Evolutionary conservation across 148 eudicot genomes (phyloP).

Genomic region (Rheum nobile): DNA sequence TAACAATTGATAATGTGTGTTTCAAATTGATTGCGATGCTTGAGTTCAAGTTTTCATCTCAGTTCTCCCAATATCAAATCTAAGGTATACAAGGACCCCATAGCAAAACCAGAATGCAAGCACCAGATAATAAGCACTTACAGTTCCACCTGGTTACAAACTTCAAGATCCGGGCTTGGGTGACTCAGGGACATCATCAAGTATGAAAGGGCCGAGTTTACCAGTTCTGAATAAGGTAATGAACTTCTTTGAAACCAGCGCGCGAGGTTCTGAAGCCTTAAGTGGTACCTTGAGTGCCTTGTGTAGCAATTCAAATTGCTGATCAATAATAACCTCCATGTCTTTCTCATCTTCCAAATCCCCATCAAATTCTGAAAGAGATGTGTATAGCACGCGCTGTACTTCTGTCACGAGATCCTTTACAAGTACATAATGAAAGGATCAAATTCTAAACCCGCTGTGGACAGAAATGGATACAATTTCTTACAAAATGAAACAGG

Average conservation of each 20-base stretch:
- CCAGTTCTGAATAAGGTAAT: conserved; percentile 79
- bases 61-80: no score
- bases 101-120: not conserved
- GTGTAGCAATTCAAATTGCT: conserved; percentile 75
- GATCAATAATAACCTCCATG: conserved; percentile 59
- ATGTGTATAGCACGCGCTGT: conserved; percentile 37
- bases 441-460: not conserved
- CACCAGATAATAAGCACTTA: not conserved
- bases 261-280: conserved; percentile 64
- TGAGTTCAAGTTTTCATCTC: no score
- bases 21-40: no score
- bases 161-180: not conserved
- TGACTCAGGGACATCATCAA: conserved; percentile 78
- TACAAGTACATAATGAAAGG: not conserved
- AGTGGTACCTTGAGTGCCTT: conserved; percentile 77
- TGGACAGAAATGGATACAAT: not conserved
- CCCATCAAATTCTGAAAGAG: conserved; percentile 57
- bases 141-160: not conserved
- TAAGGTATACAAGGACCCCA: not conserved
- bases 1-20: not conserved
- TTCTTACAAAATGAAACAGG: not conserved
- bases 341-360: conserved; percentile 52
- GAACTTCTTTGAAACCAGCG: conserved; percentile 67
- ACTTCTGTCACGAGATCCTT: conserved; percentile 73
- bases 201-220: conserved; percentile 91